phyloP scores from a whole-genome alignment of 1,284 basidiomycete genomes.

The Pseudozyma thailandica region DNA sequence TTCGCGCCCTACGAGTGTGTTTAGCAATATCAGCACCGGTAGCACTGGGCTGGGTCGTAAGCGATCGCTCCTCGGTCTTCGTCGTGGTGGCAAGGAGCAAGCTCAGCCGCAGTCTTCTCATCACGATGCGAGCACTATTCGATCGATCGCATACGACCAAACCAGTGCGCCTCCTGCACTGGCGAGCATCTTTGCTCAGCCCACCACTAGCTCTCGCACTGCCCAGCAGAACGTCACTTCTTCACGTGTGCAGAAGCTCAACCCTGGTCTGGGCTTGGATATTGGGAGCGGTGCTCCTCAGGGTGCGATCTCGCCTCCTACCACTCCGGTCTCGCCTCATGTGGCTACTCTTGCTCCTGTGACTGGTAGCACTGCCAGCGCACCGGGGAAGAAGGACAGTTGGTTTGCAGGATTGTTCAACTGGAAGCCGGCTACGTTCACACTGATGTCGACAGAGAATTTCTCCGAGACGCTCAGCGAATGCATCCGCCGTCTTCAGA shows the following conservation, averaged over 20 bases:
- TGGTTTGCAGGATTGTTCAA: constrained; percentile 92
- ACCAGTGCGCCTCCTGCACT: constrained; percentile 27
- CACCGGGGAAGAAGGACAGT: constrained; percentile 73
- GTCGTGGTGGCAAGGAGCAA: constrained; percentile 34
- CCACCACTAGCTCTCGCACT: constrained; percentile 8
- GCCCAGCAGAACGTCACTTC: constrained; percentile 11
- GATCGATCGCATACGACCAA: constrained; percentile 50
- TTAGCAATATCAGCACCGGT: constrained; percentile 49
- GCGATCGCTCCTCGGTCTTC: constrained; percentile 41
- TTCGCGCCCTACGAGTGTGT: constrained; percentile 52
- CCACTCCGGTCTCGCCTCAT: constrained; percentile 24
- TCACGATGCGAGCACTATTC: constrained; percentile 29
- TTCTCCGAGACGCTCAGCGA: constrained; percentile 76
- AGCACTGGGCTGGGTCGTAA: constrained; percentile 39
- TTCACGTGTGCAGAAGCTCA: constrained; percentile 50
- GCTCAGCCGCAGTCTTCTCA: constrained; percentile 12
- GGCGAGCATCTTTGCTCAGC: constrained; percentile 30
- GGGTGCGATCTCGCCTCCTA: constrained; percentile 26
- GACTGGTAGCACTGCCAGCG: constrained; percentile 4
- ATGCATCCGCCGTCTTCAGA: constrained; percentile 76
- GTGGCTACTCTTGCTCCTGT: constrained; percentile 18
- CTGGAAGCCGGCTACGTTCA: constrained; percentile 78
- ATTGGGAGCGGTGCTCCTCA: constrained; percentile 19
- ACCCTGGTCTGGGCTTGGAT: constrained; percentile 57
- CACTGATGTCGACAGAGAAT: constrained; percentile 70